Conservation (phyloP, 2,329 filamentous ascomycete genomes). For the Exutisphaerella laricina region DNA sequence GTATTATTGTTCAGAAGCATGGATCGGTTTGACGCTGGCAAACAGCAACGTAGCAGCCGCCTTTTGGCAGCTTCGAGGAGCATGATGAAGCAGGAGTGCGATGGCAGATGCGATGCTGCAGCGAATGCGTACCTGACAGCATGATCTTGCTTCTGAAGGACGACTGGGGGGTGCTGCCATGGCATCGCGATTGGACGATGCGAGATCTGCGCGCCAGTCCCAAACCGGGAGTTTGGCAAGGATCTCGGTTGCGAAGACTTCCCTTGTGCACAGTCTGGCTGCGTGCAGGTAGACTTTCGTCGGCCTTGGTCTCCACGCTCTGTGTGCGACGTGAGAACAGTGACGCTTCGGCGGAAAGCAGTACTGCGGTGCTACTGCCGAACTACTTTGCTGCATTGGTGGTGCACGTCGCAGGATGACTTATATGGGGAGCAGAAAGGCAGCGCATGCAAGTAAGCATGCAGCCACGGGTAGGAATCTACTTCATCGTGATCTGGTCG, state of each 20-base stretch:
- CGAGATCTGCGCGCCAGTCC: slow-evolving; percentile 3
- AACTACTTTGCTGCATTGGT: slow-evolving; percentile 1
- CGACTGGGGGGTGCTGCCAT: not conserved
- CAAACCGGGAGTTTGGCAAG: slow-evolving; percentile 3
- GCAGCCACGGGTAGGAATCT: not conserved
- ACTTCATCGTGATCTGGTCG: not conserved
- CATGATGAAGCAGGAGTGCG: not conserved
- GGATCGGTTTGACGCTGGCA: too few relatives aligned
- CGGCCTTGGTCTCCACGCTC: too few relatives aligned
- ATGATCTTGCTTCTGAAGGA: not conserved
- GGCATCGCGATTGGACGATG: slow-evolving; percentile 5
- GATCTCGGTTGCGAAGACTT: slow-evolving; percentile 1
- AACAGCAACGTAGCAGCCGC: too few relatives aligned
- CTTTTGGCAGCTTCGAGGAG: not conserved
- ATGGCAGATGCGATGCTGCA: slow-evolving; percentile 1
- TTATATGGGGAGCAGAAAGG: not conserved
- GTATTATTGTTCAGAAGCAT: too few relatives aligned
- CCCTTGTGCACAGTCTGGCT: too few relatives aligned
- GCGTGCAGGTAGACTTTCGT: too few relatives aligned
- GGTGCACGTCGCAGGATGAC: not conserved
- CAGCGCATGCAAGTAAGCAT: too few relatives aligned
- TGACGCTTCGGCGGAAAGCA: not conserved
- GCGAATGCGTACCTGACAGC: slow-evolving; percentile 4
- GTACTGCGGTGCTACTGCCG: slow-evolving; percentile 1
- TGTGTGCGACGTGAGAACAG: too few relatives aligned